Percentiles rank a stretch among this genome's conserved stretches.
These are phyloP conservation scores for Gymnopus androsaceus DNA, from an alignment of 1,284 basidiomycete genomes.

Conservation along the genomic window DNA sequence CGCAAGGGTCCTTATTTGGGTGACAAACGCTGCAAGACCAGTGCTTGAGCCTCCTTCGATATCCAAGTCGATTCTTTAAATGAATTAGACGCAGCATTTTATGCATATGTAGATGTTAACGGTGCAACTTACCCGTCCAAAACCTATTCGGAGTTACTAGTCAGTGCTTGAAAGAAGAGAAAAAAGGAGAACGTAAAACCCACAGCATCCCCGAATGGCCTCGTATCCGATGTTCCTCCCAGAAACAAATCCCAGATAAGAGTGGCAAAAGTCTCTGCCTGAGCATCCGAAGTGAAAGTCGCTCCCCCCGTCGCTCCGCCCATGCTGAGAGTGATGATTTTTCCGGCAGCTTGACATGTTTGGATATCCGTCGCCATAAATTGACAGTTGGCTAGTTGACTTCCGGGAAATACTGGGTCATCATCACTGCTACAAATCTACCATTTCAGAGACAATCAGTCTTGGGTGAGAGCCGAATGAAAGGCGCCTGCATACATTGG, in stretches of 20 bases:
- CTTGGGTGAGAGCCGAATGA: no score
- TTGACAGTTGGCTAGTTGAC: conserved; percentile 56
- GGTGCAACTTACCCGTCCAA: conserved; percentile 59
- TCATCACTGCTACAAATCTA: conserved; percentile 51
- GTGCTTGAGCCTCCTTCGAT: conserved; percentile 60
- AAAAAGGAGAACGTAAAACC: no score
- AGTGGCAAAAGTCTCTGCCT: conserved; percentile 54
- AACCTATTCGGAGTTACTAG: conserved; percentile 37
- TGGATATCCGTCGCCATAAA: conserved; percentile 58
- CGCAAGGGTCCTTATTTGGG: conserved; percentile 47
- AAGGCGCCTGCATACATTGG: conserved; percentile 49
- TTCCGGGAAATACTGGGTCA: conserved; percentile 52
- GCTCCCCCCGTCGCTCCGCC: conserved; percentile 62
- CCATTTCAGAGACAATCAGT: not conserved
- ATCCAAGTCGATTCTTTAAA: conserved; percentile 62
- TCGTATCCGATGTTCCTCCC: conserved; percentile 52
- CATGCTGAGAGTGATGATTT: conserved; percentile 64
- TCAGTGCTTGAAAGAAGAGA: not conserved
- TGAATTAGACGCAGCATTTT: conserved; percentile 40
- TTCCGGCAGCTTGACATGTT: conserved; percentile 63
- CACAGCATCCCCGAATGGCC: conserved; percentile 55
- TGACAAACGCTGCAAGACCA: conserved; percentile 58
- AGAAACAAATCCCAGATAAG: conserved; percentile 69
- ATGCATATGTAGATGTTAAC: conserved; percentile 43
- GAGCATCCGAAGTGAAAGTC: conserved; percentile 52